Evolutionary conservation across 805 yeast genomes (phyloP).

Genomic region (Yarrowia divulgata): DNA sequence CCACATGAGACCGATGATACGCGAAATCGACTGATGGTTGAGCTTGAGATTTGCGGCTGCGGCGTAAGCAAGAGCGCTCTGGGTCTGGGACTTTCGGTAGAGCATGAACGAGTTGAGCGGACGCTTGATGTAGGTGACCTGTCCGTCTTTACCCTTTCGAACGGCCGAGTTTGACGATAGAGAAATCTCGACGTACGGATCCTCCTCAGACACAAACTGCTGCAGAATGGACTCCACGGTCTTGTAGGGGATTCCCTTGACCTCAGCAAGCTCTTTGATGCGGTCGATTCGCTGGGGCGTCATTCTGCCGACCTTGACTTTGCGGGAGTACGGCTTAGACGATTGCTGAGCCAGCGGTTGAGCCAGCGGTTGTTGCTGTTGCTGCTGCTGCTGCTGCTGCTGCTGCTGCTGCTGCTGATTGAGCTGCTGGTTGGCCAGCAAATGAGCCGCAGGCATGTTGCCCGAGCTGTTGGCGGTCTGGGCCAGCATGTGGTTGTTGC

Average conservation of each 20-base stretch:
- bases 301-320: conserved; percentile 46
- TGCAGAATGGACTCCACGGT: conserved; percentile 46
- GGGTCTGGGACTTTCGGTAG: conserved; percentile 56
- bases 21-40: conserved; percentile 55
- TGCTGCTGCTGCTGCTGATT: background rate
- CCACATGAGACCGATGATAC: conserved; percentile 58
- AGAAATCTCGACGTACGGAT: conserved; percentile 33
- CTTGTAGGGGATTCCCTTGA: conserved; percentile 46
- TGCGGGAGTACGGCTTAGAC: conserved; percentile 23
- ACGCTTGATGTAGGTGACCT: conserved; percentile 52
- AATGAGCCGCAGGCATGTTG: background rate
- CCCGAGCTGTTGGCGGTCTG: background rate
- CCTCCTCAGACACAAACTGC: conserved; percentile 36
- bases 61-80: conserved; percentile 51
- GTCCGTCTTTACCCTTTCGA: conserved; percentile 37
- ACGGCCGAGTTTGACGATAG: conserved; percentile 31
- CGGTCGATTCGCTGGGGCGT: conserved; percentile 44
- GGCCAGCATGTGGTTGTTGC: conserved; percentile 27
- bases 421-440: background rate
- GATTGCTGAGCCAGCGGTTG: too few species aligned
- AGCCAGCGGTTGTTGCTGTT: background rate
- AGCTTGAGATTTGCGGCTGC: conserved; percentile 48
- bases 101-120: conserved; percentile 60
- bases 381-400: background rate
- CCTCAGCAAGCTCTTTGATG: conserved; percentile 46